A percentile compares a stretch with the other conserved stretches of the same genome.
Conservation (phyloP, 2,329 filamentous ascomycete genomes). For the Nectriaceae sp. region DNA sequence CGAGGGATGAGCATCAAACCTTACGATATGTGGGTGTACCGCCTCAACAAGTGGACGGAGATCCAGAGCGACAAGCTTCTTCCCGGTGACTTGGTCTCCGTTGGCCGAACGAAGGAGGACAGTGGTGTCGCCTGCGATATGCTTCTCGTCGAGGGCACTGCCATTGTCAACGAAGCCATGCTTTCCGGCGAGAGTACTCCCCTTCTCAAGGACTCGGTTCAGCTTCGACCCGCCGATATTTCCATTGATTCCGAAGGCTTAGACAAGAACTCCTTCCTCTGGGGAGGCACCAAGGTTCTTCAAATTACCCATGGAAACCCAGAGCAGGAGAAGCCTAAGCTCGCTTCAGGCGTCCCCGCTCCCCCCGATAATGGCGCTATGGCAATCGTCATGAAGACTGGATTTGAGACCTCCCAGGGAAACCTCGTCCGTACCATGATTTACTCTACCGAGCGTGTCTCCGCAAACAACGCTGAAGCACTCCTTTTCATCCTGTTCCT, state of each 20-base stretch:
- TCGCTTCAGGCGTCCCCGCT: constrained; percentile 75
- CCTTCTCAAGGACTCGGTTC: constrained; percentile 92
- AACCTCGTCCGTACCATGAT: constrained; percentile 99
- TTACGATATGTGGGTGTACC: constrained; percentile 90
- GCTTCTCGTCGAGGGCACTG: constrained; percentile 89
- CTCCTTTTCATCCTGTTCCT: constrained; percentile 98
- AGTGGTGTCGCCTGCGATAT: constrained; percentile 97
- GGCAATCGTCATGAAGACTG: constrained; percentile 94
- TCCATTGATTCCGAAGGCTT: constrained; percentile 83
- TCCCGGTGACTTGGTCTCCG: constrained; percentile 90
- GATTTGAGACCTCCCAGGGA: constrained; percentile 97
- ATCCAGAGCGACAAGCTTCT: constrained; percentile 88
- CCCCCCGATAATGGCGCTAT: constrained; percentile 93
- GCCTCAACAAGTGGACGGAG: constrained; percentile 85
- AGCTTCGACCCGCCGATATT: constrained; percentile 82
- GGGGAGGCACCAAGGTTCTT: constrained; percentile 95
- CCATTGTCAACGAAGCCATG: constrained; percentile 99
- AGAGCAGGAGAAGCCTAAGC: constrained; percentile 70
- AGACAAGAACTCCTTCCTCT: constrained; percentile 96
- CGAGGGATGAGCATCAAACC: constrained; percentile 99
- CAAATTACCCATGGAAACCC: constrained; percentile 88
- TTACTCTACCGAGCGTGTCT: constrained; percentile 97
- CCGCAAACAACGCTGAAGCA: constrained; percentile 96
- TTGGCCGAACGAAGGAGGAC: constrained; percentile 92
- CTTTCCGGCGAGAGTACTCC: constrained; percentile 97